Percentiles rank a stretch among this genome's conserved stretches.
Conservation (phyloP, 1,139 yeast species). For the Candida sp. region DNA sequence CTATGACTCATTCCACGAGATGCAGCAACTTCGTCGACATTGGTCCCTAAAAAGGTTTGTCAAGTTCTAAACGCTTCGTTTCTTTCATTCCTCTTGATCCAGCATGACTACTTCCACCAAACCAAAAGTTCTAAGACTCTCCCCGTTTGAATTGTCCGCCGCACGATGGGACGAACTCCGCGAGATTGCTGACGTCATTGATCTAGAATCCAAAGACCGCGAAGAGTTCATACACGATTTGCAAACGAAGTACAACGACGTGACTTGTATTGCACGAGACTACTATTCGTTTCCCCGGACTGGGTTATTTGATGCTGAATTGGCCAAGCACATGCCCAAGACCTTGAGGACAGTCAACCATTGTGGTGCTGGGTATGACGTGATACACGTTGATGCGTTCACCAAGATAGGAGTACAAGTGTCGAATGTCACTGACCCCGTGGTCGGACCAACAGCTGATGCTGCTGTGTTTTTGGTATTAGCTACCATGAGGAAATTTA, state of each 20-base stretch:
- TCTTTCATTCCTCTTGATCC: too few relatives aligned
- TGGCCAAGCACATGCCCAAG: slow-evolving; percentile 61
- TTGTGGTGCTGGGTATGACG: slow-evolving; percentile 95
- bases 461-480: slow-evolving; percentile 68
- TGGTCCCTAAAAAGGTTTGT: too few relatives aligned
- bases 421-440: slow-evolving; percentile 72
- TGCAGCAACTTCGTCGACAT: too few relatives aligned
- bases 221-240: slow-evolving; percentile 54
- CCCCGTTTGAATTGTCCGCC: slow-evolving; percentile 53
- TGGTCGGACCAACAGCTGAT: slow-evolving; percentile 82
- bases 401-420: slow-evolving; percentile 58
- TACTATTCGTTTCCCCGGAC: slow-evolving; percentile 50
- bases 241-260: slow-evolving; percentile 48
- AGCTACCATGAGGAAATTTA: slow-evolving; percentile 70
- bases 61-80: too few relatives aligned
- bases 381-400: slow-evolving; percentile 60
- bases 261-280: slow-evolving; percentile 55
- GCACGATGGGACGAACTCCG: slow-evolving; percentile 58
- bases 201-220: slow-evolving; percentile 46
- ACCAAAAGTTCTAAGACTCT: slow-evolving; percentile 63
- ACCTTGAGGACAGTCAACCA: slow-evolving; percentile 70
- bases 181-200: slow-evolving; percentile 51
- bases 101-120: slow-evolving; percentile 18
- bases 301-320: slow-evolving; percentile 78
- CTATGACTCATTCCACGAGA: too few relatives aligned